A percentile compares a stretch with the other conserved stretches of the same genome.
These are phyloP conservation scores for Pythium vanterpoolii DNA, from an alignment of 352 stramenopile species.

Conservation along the genomic window DNA sequence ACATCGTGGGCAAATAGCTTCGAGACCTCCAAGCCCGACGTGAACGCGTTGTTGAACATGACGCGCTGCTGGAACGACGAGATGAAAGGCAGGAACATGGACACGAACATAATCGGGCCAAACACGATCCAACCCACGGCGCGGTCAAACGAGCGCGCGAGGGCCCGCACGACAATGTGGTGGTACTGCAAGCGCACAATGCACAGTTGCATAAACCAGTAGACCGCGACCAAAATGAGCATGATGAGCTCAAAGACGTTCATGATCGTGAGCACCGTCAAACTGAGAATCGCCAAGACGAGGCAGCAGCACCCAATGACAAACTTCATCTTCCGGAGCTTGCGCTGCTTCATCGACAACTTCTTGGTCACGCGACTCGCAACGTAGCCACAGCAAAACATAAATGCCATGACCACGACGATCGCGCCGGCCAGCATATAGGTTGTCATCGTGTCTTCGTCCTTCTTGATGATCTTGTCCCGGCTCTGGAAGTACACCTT, in stretches of 20 bases:
- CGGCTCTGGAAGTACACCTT: conserved; percentile 70
- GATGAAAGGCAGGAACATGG: conserved; percentile 89
- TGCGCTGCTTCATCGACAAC: conserved; percentile 89
- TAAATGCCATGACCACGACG: conserved; percentile 62
- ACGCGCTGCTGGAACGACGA: conserved; percentile 85
- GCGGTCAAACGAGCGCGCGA: conserved; percentile 72
- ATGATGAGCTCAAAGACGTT: conserved; percentile 78
- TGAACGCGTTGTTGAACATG: conserved; percentile 91
- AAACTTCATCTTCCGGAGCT: conserved; percentile 89
- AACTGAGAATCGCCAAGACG: conserved; percentile 54
- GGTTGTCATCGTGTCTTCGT: conserved; percentile 47
- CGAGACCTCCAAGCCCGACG: conserved; percentile 82
- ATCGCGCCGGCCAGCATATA: conserved; percentile 63
- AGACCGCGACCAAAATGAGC: conserved; percentile 65
- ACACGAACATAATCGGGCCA: conserved; percentile 83
- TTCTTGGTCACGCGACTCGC: conserved; percentile 86
- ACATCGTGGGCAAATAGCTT: conserved; percentile 88
- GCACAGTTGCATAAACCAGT: conserved; percentile 86
- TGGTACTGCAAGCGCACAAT: conserved; percentile 79
- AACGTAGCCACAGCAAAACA: conserved; percentile 83
- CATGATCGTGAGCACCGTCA: conserved; percentile 63
- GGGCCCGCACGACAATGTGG: conserved; percentile 80
- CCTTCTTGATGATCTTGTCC: conserved; percentile 48
- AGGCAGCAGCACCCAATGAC: conserved; percentile 71
- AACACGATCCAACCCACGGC: conserved; percentile 87